These are phyloP conservation scores for Beta corolliflora DNA, from an alignment of 179 eudicot species.

Conservation along the genomic window DNA sequence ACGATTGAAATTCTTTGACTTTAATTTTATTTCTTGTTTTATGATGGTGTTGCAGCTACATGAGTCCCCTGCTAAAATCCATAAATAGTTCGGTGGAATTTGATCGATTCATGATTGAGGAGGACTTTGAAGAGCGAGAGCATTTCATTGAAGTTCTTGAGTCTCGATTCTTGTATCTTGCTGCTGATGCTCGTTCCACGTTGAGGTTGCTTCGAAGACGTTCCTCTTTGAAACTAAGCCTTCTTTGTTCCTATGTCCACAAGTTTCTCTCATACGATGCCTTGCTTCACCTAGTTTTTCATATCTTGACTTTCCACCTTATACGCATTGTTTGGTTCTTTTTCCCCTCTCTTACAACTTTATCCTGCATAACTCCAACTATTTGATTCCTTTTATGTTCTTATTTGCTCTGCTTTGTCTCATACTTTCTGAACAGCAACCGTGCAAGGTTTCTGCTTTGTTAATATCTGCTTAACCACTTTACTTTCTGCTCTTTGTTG, in stretches of 20 bases:
- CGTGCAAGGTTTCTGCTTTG: background rate
- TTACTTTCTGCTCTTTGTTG: background rate
- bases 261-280: background rate
- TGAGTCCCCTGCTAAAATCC: constrained; percentile 88
- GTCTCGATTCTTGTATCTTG: constrained; percentile 83
- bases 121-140: constrained; percentile 71
- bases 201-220: constrained; percentile 50
- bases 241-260: background rate
- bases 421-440: background rate
- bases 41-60: constrained; percentile 54
- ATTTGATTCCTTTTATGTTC: background rate
- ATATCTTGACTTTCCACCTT: too few species aligned
- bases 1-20: background rate
- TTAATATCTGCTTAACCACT: background rate
- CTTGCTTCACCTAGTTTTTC: too few species aligned
- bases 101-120: constrained; percentile 70
- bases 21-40: constrained; percentile 35
- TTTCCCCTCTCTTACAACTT: background rate
- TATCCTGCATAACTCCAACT: background rate
- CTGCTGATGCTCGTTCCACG: constrained; percentile 96
- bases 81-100: constrained; percentile 42
- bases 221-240: background rate
- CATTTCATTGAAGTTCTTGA: constrained; percentile 63
- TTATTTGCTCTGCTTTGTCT: background rate
- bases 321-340: background rate